Evolutionary conservation across 768 basidiomycete genomes (phyloP).

Genomic region (Psilocybe subaeruginosa): DNA sequence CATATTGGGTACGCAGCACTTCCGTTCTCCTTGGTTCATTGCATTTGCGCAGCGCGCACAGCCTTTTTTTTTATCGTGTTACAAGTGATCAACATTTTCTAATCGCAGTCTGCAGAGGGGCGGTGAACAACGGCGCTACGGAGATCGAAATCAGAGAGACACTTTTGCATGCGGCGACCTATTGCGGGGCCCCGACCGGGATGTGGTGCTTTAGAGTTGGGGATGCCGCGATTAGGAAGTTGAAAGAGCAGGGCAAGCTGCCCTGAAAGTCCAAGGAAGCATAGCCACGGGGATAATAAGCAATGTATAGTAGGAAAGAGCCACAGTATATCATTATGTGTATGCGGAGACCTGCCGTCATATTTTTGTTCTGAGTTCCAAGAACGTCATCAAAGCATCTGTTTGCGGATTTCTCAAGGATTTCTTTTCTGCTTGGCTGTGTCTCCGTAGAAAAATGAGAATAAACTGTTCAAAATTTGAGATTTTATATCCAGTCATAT

Average conservation of each 20-base stretch:
- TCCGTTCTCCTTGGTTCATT: background rate
- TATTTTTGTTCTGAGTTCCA: background rate
- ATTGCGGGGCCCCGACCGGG: slow-evolving; percentile 46
- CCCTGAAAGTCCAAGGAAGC: background rate
- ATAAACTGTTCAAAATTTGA: too few relatives aligned
- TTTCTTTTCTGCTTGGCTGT: too few relatives aligned
- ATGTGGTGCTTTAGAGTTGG: slow-evolving; percentile 45
- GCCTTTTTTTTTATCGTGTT: background rate
- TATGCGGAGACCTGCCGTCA: background rate
- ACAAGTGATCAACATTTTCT: too few relatives aligned
- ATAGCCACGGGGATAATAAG: too few relatives aligned
- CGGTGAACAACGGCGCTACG: slow-evolving; percentile 45
- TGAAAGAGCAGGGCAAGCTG: slow-evolving; percentile 38
- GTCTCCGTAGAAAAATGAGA: too few relatives aligned
- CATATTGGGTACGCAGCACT: slow-evolving; percentile 31
- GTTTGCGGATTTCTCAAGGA: too few relatives aligned
- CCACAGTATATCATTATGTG: background rate
- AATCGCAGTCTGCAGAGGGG: slow-evolving; percentile 32
- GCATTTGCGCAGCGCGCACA: background rate
- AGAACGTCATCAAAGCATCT: background rate
- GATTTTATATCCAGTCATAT: too few relatives aligned
- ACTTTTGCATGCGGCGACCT: slow-evolving; percentile 43
- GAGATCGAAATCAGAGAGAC: slow-evolving; percentile 48
- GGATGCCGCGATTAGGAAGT: slow-evolving; percentile 38
- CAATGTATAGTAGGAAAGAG: too few relatives aligned